Conservation (phyloP, 495 filamentous ascomycete species). For the Hypoxylon fragiforme region DNA sequence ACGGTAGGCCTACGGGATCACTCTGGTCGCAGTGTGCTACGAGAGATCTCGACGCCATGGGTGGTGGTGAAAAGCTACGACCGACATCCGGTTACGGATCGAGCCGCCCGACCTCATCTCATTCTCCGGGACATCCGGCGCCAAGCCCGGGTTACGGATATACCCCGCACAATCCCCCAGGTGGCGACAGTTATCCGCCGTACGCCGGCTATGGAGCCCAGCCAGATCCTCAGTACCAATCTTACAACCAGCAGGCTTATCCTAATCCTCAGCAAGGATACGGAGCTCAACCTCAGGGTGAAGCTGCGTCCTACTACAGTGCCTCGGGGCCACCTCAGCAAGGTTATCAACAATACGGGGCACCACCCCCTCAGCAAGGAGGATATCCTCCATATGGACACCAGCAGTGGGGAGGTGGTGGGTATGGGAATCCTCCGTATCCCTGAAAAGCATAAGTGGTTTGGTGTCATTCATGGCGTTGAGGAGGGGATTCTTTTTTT, state of each 20-base stretch:
- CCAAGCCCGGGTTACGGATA: conserved; percentile 22
- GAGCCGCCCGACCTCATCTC: conserved; percentile 20
- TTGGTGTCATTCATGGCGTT: conserved; percentile 3
- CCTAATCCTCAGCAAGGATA: conserved; percentile 17
- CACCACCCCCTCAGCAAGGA: conserved; percentile 22
- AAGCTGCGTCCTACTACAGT: conserved; percentile 33
- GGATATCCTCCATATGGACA: conserved; percentile 34
- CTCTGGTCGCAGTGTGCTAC: conserved; percentile 56
- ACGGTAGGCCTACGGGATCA: conserved; percentile 52
- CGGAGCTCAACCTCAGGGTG: conserved; percentile 24
- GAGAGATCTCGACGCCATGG: conserved; percentile 46
- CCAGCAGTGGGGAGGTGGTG: conserved; percentile 31
- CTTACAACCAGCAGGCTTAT: conserved; percentile 21
- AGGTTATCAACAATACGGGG: conserved; percentile 32
- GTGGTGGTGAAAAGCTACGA: conserved; percentile 8
- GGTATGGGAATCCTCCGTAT: conserved; percentile 27
- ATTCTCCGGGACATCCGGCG: conserved; percentile 12
- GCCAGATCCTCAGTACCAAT: conserved; percentile 10
- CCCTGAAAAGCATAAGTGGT: neutral
- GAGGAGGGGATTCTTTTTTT: neutral
- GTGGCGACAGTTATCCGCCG: neutral
- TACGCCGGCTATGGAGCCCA: conserved; percentile 12
- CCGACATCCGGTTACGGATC: conserved; percentile 28
- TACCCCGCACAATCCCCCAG: conserved; percentile 10
- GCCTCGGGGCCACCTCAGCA: conserved; percentile 10